Conservation (phyloP, 2,329 filamentous ascomycete species). For the Ceratocystis ficicola region DNA sequence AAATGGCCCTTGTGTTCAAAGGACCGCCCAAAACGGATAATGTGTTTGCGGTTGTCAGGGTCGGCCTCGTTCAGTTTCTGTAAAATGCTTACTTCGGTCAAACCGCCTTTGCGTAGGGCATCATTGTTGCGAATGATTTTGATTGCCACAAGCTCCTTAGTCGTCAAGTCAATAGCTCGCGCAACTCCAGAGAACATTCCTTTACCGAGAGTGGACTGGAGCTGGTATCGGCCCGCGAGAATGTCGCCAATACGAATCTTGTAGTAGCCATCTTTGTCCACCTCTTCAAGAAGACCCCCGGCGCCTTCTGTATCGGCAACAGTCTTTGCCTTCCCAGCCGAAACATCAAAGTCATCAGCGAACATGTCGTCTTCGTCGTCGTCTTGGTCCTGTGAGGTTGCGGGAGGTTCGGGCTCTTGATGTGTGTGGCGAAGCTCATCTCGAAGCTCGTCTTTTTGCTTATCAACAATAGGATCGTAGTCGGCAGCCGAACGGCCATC, state of each 20-base stretch:
- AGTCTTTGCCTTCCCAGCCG: constrained; percentile 26
- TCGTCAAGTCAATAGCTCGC: constrained; percentile 65
- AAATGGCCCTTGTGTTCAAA: constrained; percentile 94
- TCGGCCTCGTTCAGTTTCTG: constrained; percentile 78
- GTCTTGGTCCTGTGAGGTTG: constrained; percentile 31
- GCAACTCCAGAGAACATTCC: constrained; percentile 98
- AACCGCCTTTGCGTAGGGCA: constrained; percentile 76
- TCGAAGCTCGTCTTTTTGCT: constrained; percentile 67
- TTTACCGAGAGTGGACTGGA: constrained; percentile 76
- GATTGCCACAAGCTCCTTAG: constrained; percentile 71
- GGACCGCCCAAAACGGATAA: constrained; percentile 72
- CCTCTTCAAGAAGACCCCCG: constrained; percentile 76
- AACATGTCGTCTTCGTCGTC: constrained; percentile 80
- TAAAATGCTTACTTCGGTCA: constrained; percentile 88
- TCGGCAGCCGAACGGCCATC: constrained; percentile 85
- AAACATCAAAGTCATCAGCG: constrained; percentile 61
- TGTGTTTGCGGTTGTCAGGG: constrained; percentile 77
- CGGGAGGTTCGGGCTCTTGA: background rate
- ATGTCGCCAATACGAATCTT: constrained; percentile 87
- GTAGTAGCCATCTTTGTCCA: constrained; percentile 93
- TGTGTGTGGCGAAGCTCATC: constrained; percentile 47
- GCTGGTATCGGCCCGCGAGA: constrained; percentile 76
- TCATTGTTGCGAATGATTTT: constrained; percentile 98
- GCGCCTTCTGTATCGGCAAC: constrained; percentile 31
- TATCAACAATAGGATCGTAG: constrained; percentile 80